Conservation (phyloP, 306 rosid genomes). For the Fagus crenata region DNA sequence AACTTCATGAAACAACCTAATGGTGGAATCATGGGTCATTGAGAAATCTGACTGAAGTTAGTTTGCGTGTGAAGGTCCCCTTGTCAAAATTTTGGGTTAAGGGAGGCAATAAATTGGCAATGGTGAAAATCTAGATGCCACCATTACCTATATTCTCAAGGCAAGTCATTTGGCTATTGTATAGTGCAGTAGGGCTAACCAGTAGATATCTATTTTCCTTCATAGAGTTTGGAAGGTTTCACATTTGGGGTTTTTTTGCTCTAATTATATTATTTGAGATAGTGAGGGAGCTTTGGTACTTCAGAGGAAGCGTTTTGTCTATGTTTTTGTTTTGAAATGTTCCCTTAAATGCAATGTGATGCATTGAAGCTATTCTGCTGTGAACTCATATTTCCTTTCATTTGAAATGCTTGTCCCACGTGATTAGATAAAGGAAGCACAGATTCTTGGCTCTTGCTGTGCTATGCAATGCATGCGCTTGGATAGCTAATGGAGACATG, state of each 20-base stretch:
- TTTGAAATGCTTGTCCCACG: no score
- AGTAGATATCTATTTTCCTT: slow-evolving; percentile 10
- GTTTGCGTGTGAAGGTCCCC: not conserved
- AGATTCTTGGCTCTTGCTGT: no score
- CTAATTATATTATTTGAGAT: slow-evolving; percentile 9
- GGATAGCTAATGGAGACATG: no score
- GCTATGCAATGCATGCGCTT: no score
- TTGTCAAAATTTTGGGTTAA: slow-evolving; percentile 19
- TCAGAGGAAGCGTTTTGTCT: not conserved
- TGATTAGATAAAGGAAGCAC: no score
- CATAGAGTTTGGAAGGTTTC: slow-evolving; percentile 11
- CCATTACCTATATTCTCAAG: slow-evolving; percentile 24
- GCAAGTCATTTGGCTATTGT: slow-evolving; percentile 41
- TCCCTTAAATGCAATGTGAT: not conserved
- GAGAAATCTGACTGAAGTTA: slow-evolving; percentile 21
- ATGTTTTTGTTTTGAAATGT: slow-evolving; percentile 19
- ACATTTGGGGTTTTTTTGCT: not conserved
- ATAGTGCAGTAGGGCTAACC: slow-evolving; percentile 14
- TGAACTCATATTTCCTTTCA: not conserved
- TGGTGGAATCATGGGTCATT: slow-evolving; percentile 14
- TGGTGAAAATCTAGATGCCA: slow-evolving; percentile 13
- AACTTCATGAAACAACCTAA: slow-evolving; percentile 11
- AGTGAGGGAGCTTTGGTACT: slow-evolving; percentile 10
- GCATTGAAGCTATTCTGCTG: not conserved
- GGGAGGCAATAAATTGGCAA: slow-evolving; percentile 15